Evolutionary conservation across 495 filamentous ascomycete species (phyloP).

Genomic region (Xylaria flabelliformis): DNA sequence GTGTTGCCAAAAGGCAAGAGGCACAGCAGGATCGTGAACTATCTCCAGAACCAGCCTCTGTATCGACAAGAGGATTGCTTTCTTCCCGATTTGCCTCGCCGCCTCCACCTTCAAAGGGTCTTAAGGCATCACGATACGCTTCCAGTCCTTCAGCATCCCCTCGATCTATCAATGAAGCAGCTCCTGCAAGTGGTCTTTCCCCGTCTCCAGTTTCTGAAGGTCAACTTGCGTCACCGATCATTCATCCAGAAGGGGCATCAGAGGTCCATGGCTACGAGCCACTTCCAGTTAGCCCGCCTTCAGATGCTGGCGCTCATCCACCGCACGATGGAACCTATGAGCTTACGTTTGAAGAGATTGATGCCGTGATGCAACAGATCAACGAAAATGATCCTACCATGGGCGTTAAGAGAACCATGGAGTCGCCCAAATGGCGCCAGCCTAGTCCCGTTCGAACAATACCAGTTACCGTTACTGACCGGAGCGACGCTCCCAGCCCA

Average conservation of each 20-base stretch:
- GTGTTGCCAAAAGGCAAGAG: conserved; percentile 34
- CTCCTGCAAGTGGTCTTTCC: conserved; percentile 36
- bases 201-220: conserved; percentile 40
- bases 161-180: conserved; percentile 35
- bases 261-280: conserved; percentile 41
- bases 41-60: conserved; percentile 30
- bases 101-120: conserved; percentile 40
- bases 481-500: conserved; percentile 78
- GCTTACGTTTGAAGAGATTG: conserved; percentile 78
- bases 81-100: conserved; percentile 42
- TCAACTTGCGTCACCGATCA: conserved; percentile 31
- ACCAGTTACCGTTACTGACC: conserved; percentile 49
- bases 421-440: conserved; percentile 54
- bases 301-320: conserved; percentile 31
- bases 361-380: conserved; percentile 84
- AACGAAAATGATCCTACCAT: conserved; percentile 73
- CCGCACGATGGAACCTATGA: conserved; percentile 41
- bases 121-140: conserved; percentile 52
- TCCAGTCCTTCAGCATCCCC: conserved; percentile 45
- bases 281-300: conserved; percentile 39
- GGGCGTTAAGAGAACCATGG: conserved; percentile 68
- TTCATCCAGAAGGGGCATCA: conserved; percentile 31
- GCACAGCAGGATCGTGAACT: conserved; percentile 28
- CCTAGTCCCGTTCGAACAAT: conserved; percentile 47
- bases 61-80: conserved; percentile 30